These are phyloP conservation scores for Populus davidiana DNA, from an alignment of 345 rosid species.

Conservation along the genomic window DNA sequence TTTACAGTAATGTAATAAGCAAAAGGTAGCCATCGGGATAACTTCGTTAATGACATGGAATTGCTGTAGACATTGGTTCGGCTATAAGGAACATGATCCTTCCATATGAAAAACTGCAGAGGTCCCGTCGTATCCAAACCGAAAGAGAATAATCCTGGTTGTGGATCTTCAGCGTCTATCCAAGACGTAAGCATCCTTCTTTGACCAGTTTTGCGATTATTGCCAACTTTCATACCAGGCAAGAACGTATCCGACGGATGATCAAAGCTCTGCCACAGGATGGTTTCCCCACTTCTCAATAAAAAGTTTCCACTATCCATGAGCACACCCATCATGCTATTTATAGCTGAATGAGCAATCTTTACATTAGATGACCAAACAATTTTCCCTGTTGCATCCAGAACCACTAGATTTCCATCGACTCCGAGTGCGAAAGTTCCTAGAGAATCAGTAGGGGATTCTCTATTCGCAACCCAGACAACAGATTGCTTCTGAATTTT, in stretches of 20 bases:
- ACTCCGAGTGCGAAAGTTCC: not conserved
- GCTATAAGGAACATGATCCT: not conserved
- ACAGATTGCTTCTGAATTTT: not conserved
- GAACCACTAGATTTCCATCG: not conserved
- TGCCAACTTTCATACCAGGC: constrained; percentile 5
- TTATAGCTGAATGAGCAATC: not conserved
- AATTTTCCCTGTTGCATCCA: not conserved
- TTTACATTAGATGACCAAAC: not conserved
- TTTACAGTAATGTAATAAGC: not conserved
- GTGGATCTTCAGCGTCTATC: not conserved
- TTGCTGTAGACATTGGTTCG: not conserved
- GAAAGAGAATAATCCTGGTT: not conserved
- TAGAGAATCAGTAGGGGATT: not conserved
- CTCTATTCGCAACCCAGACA: not conserved
- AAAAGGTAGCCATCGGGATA: not conserved
- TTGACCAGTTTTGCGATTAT: not conserved
- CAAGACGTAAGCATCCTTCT: not conserved
- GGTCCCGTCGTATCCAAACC: not conserved
- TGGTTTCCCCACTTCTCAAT: not conserved
- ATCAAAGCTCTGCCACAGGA: constrained; percentile 13
- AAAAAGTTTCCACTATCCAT: not conserved
- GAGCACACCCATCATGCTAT: not conserved
- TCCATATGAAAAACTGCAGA: not conserved
- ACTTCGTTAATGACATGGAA: not conserved
- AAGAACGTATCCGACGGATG: constrained; percentile 4